Conservation (phyloP, 805 yeast species). For the Debaryomyces castellii region DNA sequence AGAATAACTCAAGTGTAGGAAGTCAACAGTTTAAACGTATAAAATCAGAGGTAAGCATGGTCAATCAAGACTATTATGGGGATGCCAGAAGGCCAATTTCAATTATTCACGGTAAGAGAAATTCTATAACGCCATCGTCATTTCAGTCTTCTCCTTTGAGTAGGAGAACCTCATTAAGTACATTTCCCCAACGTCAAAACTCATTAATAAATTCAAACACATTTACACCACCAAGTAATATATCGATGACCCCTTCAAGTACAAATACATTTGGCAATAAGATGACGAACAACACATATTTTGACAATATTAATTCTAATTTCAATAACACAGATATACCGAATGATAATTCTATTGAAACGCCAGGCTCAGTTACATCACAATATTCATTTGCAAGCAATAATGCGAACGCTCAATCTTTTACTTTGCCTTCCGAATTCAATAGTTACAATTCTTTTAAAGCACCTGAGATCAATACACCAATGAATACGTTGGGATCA, state of each 20-base stretch:
- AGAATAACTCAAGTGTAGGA: slow-evolving; percentile 9
- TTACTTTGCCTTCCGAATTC: slow-evolving; percentile 6
- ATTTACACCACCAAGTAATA: slow-evolving; percentile 11
- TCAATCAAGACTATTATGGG: slow-evolving; percentile 9
- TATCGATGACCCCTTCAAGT: slow-evolving; percentile 24
- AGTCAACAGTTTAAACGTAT: slow-evolving; percentile 42
- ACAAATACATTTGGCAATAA: slow-evolving; percentile 21
- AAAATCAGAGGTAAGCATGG: slow-evolving; percentile 35
- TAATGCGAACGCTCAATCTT: slow-evolving; percentile 7
- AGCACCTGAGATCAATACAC: slow-evolving; percentile 1
- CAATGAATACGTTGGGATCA: slow-evolving; percentile 1
- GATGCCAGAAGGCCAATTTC: slow-evolving; percentile 18
- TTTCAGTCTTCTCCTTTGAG: slow-evolving; percentile 16
- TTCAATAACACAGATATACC: not conserved
- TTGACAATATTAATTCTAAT: slow-evolving; percentile 3
- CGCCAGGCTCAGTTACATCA: slow-evolving; percentile 12
- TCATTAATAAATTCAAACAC: slow-evolving; percentile 5
- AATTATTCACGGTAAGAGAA: slow-evolving; percentile 12
- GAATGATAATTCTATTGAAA: slow-evolving; percentile 3
- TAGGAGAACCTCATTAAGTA: slow-evolving; percentile 15
- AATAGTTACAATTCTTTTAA: slow-evolving; percentile 3
- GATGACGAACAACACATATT: slow-evolving; percentile 7
- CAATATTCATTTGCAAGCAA: slow-evolving; percentile 11
- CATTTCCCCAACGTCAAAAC: slow-evolving; percentile 11
- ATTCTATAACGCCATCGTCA: slow-evolving; percentile 7